Evolutionary conservation across 176 grass and related monocot genomes (phyloP), one percentile per base, ranked within the genome.

Genomic region (Triticum monococcum): DNA sequence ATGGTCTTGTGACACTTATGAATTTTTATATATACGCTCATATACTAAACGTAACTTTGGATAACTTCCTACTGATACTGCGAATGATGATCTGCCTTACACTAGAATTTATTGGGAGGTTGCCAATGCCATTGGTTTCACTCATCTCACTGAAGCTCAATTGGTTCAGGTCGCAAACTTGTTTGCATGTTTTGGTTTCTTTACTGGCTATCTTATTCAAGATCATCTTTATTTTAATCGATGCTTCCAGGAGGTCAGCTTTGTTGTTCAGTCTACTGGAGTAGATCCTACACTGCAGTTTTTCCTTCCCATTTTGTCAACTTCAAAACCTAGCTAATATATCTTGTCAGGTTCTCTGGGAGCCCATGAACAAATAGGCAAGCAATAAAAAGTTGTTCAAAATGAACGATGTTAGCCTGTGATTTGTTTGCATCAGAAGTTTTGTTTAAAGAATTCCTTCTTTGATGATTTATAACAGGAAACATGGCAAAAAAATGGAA

Each of bases 371-470:
- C 23, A 85, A 77, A 70, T 91, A 79, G 87, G 60, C 66, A 94
- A 91, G 84, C 89, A 94, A 82, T 91, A 89, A 13, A 81, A 89
- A 89, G 87, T 75, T 94, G 82, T 94, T 94, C 79, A 83, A 94
- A 83, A 94, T 91, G 89, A 94, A 94, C 68, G 33, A 87, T 87
- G 92, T 94, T 22, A 87, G 89, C 78, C 12, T 31, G 2, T 54
- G 69, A n/a, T 82, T 83, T 45, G 5, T 79, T 87, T 5, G 12
- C 35, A 25, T 64, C 18, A 2, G 18, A 86, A 65, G 40, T 63
- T 45, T 23, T 74, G 5, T 28, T 61, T 85, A 30, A 26, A 37
- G 1, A 50, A 45, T 23, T 2, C 6, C 1, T 57, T 70, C n/a
- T 68, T 8, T 38, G 30, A 25, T 75, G 35, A 32, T 83, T 73